phyloP scores from a whole-genome alignment of 2,329 filamentous ascomycete genomes.

The Leptographium lundbergii region DNA sequence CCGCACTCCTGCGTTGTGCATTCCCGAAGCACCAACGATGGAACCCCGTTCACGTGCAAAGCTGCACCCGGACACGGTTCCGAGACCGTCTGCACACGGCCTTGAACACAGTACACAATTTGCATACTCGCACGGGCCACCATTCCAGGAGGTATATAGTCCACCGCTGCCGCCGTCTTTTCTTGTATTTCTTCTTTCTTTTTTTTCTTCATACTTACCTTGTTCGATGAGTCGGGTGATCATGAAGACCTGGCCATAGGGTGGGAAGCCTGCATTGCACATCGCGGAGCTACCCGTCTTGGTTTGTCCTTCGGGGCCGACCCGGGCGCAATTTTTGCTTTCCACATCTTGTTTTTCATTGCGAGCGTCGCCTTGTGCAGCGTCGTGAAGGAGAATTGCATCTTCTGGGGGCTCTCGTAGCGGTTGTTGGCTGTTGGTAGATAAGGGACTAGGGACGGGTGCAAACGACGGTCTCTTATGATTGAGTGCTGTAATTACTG shows the following conservation, averaged over 20 bases:
- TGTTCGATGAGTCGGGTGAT: conserved; percentile 16
- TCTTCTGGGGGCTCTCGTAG: too few relatives aligned
- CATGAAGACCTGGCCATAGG: conserved; percentile 15
- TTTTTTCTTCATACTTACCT: conserved; percentile 15
- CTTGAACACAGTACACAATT: not conserved
- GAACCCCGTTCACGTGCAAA: not conserved
- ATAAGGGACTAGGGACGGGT: too few relatives aligned
- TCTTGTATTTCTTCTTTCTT: conserved; percentile 6
- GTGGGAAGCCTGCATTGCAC: conserved; percentile 16
- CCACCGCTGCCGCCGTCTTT: not conserved
- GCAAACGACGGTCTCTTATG: too few relatives aligned
- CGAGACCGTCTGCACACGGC: not conserved
- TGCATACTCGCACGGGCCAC: conserved; percentile 10
- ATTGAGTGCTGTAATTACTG: too few relatives aligned
- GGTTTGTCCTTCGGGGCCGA: conserved; percentile 16
- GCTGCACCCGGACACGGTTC: not conserved
- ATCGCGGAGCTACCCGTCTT: conserved; percentile 15
- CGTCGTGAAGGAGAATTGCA: conserved; percentile 8
- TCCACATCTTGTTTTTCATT: conserved; percentile 12
- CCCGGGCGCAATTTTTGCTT: conserved; percentile 15
- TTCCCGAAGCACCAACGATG: not conserved
- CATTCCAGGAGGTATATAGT: not conserved
- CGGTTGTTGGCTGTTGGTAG: too few relatives aligned
- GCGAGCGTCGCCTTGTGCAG: conserved; percentile 8
- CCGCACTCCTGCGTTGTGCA: not conserved